Conservation (phyloP, 108 stramenopile species). For the Schizochytrium sp. region DNA sequence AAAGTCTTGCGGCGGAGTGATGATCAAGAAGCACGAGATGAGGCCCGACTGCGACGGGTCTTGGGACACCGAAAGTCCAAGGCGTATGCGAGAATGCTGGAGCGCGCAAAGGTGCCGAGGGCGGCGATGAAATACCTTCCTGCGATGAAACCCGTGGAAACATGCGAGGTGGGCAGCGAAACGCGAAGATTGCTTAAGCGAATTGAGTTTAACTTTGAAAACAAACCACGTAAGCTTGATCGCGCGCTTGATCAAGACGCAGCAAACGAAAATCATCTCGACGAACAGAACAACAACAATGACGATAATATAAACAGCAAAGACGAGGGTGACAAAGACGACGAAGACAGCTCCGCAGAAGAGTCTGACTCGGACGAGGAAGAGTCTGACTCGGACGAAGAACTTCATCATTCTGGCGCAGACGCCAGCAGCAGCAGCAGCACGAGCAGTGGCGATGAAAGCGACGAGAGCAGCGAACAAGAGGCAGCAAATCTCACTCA, state of each 20-base stretch:
- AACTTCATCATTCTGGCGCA: background rate
- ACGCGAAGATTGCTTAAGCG: background rate
- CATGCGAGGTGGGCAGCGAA: background rate
- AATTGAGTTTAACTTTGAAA: background rate
- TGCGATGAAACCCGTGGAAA: background rate
- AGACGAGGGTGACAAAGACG: no score
- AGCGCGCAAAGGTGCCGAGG: background rate
- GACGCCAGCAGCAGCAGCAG: background rate
- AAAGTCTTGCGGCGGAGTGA: background rate
- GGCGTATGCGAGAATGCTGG: background rate
- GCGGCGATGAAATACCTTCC: background rate
- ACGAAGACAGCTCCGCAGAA: no score
- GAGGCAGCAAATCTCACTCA: background rate
- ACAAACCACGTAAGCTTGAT: background rate
- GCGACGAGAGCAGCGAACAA: background rate
- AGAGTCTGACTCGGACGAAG: no score
- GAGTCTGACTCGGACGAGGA: no score
- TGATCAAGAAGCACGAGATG: background rate
- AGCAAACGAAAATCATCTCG: background rate
- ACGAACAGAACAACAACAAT: background rate
- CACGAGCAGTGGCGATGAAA: background rate
- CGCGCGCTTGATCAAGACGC: background rate
- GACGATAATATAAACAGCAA: background rate
- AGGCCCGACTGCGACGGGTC: background rate
- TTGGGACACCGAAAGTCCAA: background rate